Evolutionary conservation across 1,284 basidiomycete genomes (phyloP).

Genomic region (Porodaedalea pini): DNA sequence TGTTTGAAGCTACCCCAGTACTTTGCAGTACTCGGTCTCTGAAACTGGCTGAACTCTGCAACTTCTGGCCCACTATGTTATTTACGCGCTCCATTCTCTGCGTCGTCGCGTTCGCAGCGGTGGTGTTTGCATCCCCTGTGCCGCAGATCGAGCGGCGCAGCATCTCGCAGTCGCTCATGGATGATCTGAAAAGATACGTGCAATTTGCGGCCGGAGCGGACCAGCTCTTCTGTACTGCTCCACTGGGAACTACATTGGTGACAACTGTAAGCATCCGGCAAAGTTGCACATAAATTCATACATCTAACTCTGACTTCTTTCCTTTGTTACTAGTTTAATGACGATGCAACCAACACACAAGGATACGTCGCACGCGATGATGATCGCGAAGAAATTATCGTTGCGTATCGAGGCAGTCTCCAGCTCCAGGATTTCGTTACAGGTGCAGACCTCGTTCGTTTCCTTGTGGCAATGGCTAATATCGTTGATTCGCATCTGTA

Average conservation of each 20-base stretch:
- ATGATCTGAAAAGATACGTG: conserved; percentile 20
- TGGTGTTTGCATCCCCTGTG: not conserved
- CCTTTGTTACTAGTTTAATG: conserved; percentile 14
- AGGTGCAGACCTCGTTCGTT: conserved; percentile 4
- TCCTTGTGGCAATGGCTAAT: no score
- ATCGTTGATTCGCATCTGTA: conserved; percentile 20
- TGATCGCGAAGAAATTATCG: conserved; percentile 19
- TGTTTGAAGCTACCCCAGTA: no score
- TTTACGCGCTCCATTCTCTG: not conserved
- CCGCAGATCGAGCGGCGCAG: conserved; percentile 10
- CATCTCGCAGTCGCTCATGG: conserved; percentile 18
- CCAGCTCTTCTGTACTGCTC: conserved; percentile 16
- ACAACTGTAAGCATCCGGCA: conserved; percentile 13
- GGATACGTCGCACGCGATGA: conserved; percentile 22
- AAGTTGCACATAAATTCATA: no score
- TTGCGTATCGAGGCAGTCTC: conserved; percentile 20
- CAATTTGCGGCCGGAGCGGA: conserved; percentile 23
- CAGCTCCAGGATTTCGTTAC: conserved; percentile 19
- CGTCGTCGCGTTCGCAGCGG: not conserved
- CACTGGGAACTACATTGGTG: conserved; percentile 20
- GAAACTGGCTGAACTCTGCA: not conserved
- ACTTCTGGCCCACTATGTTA: not conserved
- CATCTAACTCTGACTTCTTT: no score
- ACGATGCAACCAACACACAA: conserved; percentile 17
- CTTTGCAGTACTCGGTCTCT: not conserved